Base-by-base conservation (phyloP, 2,329 filamentous ascomycete species). In the Zopfia rhizophila region DNA sequence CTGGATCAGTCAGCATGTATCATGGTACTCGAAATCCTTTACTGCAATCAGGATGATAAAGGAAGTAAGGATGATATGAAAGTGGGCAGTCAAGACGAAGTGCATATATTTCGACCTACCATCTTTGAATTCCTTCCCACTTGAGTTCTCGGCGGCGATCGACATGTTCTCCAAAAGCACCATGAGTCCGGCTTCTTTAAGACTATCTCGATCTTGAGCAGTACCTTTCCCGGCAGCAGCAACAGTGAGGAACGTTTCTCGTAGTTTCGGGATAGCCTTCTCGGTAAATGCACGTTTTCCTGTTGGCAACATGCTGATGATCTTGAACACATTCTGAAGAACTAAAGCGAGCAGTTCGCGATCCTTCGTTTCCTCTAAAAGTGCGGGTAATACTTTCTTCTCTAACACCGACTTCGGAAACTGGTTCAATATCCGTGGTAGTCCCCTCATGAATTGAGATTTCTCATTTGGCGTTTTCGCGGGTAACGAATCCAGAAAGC, bases 331-430 rank as follows among this genome's bases (percentile, higher is more conserved):
- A 54, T 97, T 97, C 50, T 94, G 90, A 14, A 99, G 75, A 24
- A 97, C 91, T 29, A 93, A 76, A 0, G 92, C 87, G 4, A 97
- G 76, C 1, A 97, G 79, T 30, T 96, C 92, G 38, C 85, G 87
- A 63, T 99, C 94, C 66, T 99, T 97, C 69, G 91, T 85, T 72
- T 99, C 93, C 42, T 99, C 94, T 3, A 99, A 75, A 32, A 99
- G 73, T 0, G 89, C 92, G 1, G 91, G 91, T 3, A 99, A 76
- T 6, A 99, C 81, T 72, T 99, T 99, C 76, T 91, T 96, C 67
- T 97, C 94, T 69, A 97, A 84, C 2, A 99, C 92, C 0, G 90
- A 91, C 53, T 89, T 91, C 2, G 94, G 94, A 62, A 99, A 99
- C 23, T 94, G 94, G 0, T 90, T 88, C 45, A 99, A 74, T 8